phyloP scores from a whole-genome alignment of 202 grass and related monocot species.

The Bolboschoenoplectus hybrid region DNA sequence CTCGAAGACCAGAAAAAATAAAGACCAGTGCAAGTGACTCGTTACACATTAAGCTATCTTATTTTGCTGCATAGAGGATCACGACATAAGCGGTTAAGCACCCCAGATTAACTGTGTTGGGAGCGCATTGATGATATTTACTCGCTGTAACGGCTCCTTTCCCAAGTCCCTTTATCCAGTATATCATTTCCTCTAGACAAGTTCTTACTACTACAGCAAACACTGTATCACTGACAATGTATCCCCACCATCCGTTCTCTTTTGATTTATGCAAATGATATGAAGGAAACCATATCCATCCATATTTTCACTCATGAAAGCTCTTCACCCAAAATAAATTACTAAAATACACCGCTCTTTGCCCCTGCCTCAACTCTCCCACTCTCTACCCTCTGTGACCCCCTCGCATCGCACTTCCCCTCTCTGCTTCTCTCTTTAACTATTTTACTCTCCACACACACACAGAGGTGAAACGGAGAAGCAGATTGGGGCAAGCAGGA shows the following conservation, averaged over 20 bases:
- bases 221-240: not conserved
- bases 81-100: not conserved
- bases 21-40: not conserved
- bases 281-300: not conserved
- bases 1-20: no score
- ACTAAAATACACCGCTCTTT: conserved; percentile 35
- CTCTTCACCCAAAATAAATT: conserved; percentile 38
- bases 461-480: conserved; percentile 26
- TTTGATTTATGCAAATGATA: not conserved
- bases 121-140: conserved; percentile 37
- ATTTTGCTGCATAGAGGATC: not conserved
- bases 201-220: not conserved
- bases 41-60: not conserved
- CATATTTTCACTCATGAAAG: not conserved
- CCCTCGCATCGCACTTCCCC: conserved; percentile 26
- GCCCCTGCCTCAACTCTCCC: conserved; percentile 20
- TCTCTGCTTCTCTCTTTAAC: conserved; percentile 32
- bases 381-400: conserved; percentile 20
- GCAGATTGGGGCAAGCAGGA: not conserved
- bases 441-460: not conserved
- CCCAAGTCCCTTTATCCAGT: conserved; percentile 28
- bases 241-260: not conserved
- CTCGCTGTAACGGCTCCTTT: conserved; percentile 44
- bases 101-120: conserved; percentile 25
- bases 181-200: not conserved